These are phyloP conservation scores for Citrus maxima DNA, from an alignment of 345 rosid genomes.

Conservation along the genomic window DNA sequence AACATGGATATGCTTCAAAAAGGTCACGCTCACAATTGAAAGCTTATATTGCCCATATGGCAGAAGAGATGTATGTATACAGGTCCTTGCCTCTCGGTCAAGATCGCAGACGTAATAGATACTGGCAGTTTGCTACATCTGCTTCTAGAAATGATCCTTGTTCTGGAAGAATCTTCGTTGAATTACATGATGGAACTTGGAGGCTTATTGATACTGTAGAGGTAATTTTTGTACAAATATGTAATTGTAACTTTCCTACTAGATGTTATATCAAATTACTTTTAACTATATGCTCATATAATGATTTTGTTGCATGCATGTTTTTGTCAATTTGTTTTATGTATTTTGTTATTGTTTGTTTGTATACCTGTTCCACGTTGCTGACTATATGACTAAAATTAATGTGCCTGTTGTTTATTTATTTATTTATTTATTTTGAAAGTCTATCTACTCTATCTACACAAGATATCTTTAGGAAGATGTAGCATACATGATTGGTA, in stretches of 20 bases:
- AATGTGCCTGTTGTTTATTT: not conserved
- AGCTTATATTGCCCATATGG: conserved; percentile 80
- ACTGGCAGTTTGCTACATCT: conserved; percentile 94
- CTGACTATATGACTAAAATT: not conserved
- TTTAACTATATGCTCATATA: not conserved
- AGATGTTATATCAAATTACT: conserved; percentile 1
- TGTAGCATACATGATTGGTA: not conserved
- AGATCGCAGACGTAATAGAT: conserved; percentile 94
- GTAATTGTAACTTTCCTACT: not conserved
- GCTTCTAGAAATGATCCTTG: conserved; percentile 87
- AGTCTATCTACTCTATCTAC: not conserved
- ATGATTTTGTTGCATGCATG: not conserved
- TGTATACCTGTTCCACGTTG: not conserved
- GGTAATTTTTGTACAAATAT: conserved; percentile 36
- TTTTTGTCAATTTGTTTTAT: not conserved
- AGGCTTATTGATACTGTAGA: conserved; percentile 85
- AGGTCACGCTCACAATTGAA: conserved; percentile 83
- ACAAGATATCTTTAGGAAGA: not conserved
- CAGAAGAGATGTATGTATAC: conserved; percentile 91
- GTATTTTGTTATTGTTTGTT: not conserved
- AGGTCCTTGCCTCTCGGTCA: conserved; percentile 98
- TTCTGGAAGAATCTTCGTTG: conserved; percentile 88
- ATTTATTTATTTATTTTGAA: not conserved
- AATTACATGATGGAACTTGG: conserved; percentile 77
- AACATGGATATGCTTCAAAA: conserved; percentile 72